A percentile compares a stretch with the other conserved stretches of the same genome.
Conservation (phyloP, 257 asterid species). For the Fraxinus quadrangulata region DNA sequence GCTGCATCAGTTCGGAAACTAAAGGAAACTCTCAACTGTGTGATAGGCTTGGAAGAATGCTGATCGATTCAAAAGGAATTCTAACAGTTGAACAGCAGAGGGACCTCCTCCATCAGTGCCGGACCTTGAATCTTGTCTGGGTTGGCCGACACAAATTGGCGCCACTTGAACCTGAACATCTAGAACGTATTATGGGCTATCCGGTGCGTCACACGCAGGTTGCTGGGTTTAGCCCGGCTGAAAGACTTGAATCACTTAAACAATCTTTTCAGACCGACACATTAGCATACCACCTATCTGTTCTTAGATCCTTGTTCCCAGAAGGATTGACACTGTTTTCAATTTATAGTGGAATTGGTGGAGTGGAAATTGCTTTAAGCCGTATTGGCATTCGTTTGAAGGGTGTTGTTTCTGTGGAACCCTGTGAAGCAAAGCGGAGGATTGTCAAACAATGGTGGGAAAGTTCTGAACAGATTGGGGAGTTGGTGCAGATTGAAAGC, state of each 20-base stretch:
- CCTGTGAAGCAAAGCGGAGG: constrained; percentile 54
- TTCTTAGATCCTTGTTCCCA: constrained; percentile 49
- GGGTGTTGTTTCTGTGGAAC: constrained; percentile 69
- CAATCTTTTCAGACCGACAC: constrained; percentile 75
- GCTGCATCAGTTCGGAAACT: constrained; percentile 44
- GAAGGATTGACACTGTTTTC: constrained; percentile 69
- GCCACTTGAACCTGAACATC: constrained; percentile 61
- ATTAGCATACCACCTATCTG: constrained; percentile 74
- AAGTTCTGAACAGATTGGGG: constrained; percentile 58
- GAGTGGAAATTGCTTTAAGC: constrained; percentile 72
- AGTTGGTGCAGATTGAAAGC: constrained; percentile 70
- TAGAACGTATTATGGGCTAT: constrained; percentile 78
- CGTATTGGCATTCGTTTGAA: constrained; percentile 71
- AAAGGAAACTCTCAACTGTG: constrained; percentile 45
- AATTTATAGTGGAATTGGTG: constrained; percentile 74
- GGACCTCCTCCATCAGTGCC: constrained; percentile 56
- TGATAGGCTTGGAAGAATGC: constrained; percentile 56
- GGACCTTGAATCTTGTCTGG: constrained; percentile 68
- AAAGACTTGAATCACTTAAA: constrained; percentile 57
- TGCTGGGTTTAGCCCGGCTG: constrained; percentile 49
- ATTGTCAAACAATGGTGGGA: constrained; percentile 86
- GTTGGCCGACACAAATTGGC: constrained; percentile 51
- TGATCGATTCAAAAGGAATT: constrained; percentile 49
- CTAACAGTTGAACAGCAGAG: constrained; percentile 54
- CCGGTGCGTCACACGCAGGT: constrained; percentile 60